Percentiles rank a stretch among this genome's conserved stretches.
Evolutionary conservation across 169 alveolate species (phyloP).

Genomic region (Plasmodium vivax): DNA sequence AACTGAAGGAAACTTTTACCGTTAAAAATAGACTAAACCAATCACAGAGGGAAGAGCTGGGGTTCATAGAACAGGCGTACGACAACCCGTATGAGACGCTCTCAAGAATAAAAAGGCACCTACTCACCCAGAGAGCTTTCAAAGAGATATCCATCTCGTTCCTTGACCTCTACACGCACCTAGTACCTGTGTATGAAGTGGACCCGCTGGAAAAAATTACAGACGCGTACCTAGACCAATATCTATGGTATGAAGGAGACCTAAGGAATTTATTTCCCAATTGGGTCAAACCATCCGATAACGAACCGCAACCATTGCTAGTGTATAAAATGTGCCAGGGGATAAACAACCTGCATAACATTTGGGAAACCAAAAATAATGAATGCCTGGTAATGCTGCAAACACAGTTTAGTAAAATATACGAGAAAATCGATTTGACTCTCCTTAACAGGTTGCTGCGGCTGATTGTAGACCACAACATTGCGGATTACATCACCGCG

Average conservation of each 20-base stretch:
- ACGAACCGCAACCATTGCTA: constrained; percentile 99
- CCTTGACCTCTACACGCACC: constrained; percentile 98
- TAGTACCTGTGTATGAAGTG: constrained; percentile 99
- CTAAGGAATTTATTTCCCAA: constrained; percentile 98
- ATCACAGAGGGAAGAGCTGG: constrained; percentile 99
- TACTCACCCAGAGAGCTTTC: constrained; percentile 98
- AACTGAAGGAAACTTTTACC: constrained; percentile 98
- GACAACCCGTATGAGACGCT: constrained; percentile 99
- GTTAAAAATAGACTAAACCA: constrained; percentile 97
- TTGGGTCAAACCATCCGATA: constrained; percentile 99
- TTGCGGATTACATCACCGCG: constrained; percentile 99
- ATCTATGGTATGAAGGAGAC: constrained; percentile 99
- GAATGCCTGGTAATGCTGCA: constrained; percentile 96
- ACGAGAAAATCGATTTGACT: constrained; percentile 98
- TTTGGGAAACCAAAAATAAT: constrained; percentile 97
- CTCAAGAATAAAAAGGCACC: constrained; percentile 98
- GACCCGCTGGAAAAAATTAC: constrained; percentile 99
- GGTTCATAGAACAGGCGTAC: constrained; percentile 99
- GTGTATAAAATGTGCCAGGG: constrained; percentile 99
- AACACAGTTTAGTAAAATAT: constrained; percentile 89
- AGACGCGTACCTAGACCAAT: constrained; percentile 99
- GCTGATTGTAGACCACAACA: constrained; percentile 99
- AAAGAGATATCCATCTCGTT: constrained; percentile 98
- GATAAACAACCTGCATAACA: constrained; percentile 97
- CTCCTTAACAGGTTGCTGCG: constrained; percentile 97